Conservation (phyloP, 768 basidiomycete genomes). For the Tricholoma terreum region DNA sequence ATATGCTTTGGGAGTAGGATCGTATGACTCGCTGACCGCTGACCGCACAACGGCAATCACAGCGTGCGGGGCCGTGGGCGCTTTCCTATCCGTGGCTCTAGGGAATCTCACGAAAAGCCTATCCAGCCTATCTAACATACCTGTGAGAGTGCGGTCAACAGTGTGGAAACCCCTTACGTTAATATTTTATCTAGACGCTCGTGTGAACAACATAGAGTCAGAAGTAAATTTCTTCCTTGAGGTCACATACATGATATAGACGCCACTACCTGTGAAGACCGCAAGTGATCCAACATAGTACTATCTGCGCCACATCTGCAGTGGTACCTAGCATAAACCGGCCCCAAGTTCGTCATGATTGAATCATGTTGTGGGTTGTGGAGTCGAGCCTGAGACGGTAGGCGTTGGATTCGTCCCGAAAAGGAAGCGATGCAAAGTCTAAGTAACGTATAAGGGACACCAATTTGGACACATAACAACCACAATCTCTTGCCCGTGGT, state of each 20-base stretch:
- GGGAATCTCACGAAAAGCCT: background rate
- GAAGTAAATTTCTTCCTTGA: background rate
- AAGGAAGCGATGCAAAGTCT: background rate
- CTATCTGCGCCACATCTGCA: too few species aligned
- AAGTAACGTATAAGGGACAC: too few species aligned
- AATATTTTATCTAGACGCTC: constrained; percentile 3
- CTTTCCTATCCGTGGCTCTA: too few species aligned
- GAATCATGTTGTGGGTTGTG: background rate
- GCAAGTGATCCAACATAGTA: background rate
- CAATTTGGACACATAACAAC: background rate
- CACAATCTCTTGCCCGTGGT: background rate
- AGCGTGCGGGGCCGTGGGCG: background rate
- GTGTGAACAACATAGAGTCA: background rate
- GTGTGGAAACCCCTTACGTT: background rate
- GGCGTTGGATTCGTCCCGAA: background rate
- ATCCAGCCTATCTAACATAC: background rate
- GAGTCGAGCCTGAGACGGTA: too few species aligned
- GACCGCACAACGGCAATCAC: background rate
- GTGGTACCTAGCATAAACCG: too few species aligned
- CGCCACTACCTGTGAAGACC: background rate
- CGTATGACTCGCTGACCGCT: background rate
- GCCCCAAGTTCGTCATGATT: background rate
- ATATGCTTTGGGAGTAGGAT: background rate
- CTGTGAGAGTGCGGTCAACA: background rate
- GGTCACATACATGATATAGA: background rate